Conservation (phyloP, 2,329 filamentous ascomycete species). For the Alternaria postmessia region DNA sequence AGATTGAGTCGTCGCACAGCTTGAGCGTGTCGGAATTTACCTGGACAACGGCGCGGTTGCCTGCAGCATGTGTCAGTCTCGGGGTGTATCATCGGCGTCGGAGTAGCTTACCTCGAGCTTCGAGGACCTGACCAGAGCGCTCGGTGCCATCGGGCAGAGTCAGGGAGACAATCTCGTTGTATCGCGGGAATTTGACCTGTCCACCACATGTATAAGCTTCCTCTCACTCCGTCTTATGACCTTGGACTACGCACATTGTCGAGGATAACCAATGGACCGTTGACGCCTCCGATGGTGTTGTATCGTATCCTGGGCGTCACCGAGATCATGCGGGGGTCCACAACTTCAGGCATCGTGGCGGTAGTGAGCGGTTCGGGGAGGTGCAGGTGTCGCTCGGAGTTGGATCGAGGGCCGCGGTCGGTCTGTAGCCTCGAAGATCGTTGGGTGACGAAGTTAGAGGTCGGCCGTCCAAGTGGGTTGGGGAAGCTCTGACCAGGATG, state of each 20-base stretch:
- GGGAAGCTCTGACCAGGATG: constrained; percentile 33
- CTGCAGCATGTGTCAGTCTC: constrained; percentile 57
- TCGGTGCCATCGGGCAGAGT: constrained; percentile 95
- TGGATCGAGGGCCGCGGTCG: constrained; percentile 28
- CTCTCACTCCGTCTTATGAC: constrained; percentile 6
- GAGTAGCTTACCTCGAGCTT: constrained; percentile 81
- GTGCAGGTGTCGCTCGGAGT: constrained; percentile 28
- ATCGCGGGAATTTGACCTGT: constrained; percentile 95
- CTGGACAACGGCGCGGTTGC: constrained; percentile 93
- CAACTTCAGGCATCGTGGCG: constrained; percentile 48
- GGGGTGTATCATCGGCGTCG: neutral
- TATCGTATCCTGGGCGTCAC: constrained; percentile 82
- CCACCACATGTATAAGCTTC: constrained; percentile 32
- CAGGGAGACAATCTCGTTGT: constrained; percentile 97
- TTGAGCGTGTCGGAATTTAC: constrained; percentile 57
- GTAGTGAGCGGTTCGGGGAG: constrained; percentile 28
- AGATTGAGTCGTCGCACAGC: constrained; percentile 22
- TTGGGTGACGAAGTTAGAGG: constrained; percentile 35
- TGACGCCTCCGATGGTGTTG: constrained; percentile 98
- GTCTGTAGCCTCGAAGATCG: constrained; percentile 27
- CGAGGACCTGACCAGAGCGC: constrained; percentile 93
- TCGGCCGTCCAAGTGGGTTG: constrained; percentile 37
- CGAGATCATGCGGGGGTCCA: constrained; percentile 61
- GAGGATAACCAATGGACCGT: constrained; percentile 95
- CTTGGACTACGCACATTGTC: constrained; percentile 76